Base-by-base conservation (phyloP, 495 filamentous ascomycete species). In the Aspergillus mulundensis region DNA sequence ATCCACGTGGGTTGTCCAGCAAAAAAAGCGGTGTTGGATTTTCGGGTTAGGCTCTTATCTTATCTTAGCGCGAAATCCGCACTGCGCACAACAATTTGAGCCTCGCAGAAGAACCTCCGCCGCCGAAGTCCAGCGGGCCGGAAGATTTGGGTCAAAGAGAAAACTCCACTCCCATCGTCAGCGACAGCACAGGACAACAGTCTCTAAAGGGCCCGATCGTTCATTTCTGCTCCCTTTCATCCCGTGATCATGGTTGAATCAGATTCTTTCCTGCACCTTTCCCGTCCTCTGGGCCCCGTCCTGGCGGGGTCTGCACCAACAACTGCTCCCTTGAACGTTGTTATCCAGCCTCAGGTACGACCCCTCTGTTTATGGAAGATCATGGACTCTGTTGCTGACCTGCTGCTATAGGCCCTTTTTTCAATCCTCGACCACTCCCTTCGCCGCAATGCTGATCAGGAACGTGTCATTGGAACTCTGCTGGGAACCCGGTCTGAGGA, bases 361-460 rank as follows among this genome's bases (percentile, higher is more conserved):
- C 11, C 41, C 38, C n/a, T 16, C 20, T 55, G 18, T 19, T 47
- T 19, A 7, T 21, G 14, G 19, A 45, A 1, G 15, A 6, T 30
- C 23, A 39, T 1, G 34, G 23, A 36, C 15, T 20, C 5, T 23
- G 8, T 38, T 48, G 39, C 28, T 62, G 48, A 65, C 43, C 32
- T 14, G 20, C 24, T 47, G 24, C 46, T 24, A 30, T 63, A 96
- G 90, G 91, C 94, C 50, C 83, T 98, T 54, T 93, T 97, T 84
- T 91, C 90, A 53, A 92, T 98, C 72, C 85, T 98, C 67, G 94
- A 98, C 74, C 94, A 98, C 76, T 93, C 95, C 47, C 82, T 91
- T 48, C 89, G 95, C 70, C 85, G 91, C 56, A 89, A 94, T 65
- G 81, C 86, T 50, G 89, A 92, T 68, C 90, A 95, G 71, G 90